Evolutionary conservation across 768 basidiomycete genomes (phyloP), one percentile per base, ranked within the genome.

Genomic region (Baorangia bicolor): DNA sequence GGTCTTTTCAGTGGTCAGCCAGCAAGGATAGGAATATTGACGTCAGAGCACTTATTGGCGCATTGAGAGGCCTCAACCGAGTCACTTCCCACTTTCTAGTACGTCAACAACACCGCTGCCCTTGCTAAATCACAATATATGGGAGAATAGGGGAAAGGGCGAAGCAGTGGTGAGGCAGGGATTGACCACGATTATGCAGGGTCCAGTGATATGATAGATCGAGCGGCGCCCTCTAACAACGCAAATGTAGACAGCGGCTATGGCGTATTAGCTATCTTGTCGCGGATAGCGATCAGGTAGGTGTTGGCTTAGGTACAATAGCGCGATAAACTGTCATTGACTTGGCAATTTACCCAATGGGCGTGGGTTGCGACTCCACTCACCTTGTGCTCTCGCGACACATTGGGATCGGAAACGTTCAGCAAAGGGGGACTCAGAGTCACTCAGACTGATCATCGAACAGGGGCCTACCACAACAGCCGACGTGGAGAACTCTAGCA

Each of bases 201-300:
- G 66, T 64, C 55, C 44, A 53, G 23, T 46, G 61, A 57, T 63
- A 43, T 31, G 49, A 56, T 63, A 31, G 48, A 66, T 63, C 49
- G 44, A 35, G 41, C 14, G 41, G 51, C 38, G 18, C 66, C 53
- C 57, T 65, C 21, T 56, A 18, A 48, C 66, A 63, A 57, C 44
- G 51, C 53, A 54, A 44, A 45, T 31, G 30, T 38, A 55, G 28
- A 18, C 27, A 27, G 42, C 33, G 51, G 44, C 48, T 39, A 39
- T 50, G 49, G 49, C 28, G 35, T 49, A 35, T 56, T 46, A 14
- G 37, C 25, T 55, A 58, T 58, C 52, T 56, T 47, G 39, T 31
- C 44, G 23, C 13, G 34, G 45, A 42, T 34, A 38, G 38, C 42
- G 35, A 55, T 48, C 38, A 25, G 46, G 49, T 14, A 35, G 30